Conservation (phyloP, 2,329 filamentous ascomycete genomes). For the Claviceps lovelessii region DNA sequence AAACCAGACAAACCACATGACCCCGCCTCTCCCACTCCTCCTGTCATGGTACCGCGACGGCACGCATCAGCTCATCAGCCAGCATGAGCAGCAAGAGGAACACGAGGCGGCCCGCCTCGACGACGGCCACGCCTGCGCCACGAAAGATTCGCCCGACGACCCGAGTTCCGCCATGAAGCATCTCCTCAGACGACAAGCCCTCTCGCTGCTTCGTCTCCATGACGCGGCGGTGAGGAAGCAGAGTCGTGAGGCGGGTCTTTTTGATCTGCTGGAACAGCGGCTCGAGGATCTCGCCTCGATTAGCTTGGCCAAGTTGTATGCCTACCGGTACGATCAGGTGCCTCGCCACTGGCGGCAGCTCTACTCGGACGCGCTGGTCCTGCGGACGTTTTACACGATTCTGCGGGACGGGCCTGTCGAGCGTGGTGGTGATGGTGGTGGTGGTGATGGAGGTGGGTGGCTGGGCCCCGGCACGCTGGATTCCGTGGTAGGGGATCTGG, state of each 20-base stretch:
- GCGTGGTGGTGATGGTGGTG: neutral
- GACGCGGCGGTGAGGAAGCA: neutral
- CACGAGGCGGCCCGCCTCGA: neutral
- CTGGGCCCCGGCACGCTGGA: slow-evolving; percentile 25
- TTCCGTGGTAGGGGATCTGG: slow-evolving; percentile 49
- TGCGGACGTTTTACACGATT: slow-evolving; percentile 36
- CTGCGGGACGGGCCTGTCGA: slow-evolving; percentile 6
- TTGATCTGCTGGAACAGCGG: slow-evolving; percentile 23
- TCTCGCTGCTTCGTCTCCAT: slow-evolving; percentile 11
- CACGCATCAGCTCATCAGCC: slow-evolving; percentile 7
- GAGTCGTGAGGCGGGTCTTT: too few species aligned
- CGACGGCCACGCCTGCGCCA: neutral
- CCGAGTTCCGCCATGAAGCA: slow-evolving; percentile 9
- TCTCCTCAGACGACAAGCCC: slow-evolving; percentile 19
- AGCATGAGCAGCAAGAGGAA: neutral
- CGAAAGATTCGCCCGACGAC: too few species aligned
- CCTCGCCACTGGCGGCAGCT: slow-evolving; percentile 54
- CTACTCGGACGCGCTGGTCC: slow-evolving; percentile 56
- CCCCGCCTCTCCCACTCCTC: neutral
- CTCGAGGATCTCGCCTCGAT: slow-evolving; percentile 43
- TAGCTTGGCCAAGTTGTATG: slow-evolving; percentile 53
- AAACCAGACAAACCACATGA: too few species aligned
- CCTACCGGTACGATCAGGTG: slow-evolving; percentile 52
- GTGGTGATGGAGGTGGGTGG: neutral
- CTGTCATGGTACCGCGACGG: slow-evolving; percentile 14